Percentiles rank a stretch among this genome's conserved stretches.
These are phyloP conservation scores for Scedosporium minutisporum DNA, from an alignment of 2,329 filamentous ascomycete species.

Conservation along the genomic window DNA sequence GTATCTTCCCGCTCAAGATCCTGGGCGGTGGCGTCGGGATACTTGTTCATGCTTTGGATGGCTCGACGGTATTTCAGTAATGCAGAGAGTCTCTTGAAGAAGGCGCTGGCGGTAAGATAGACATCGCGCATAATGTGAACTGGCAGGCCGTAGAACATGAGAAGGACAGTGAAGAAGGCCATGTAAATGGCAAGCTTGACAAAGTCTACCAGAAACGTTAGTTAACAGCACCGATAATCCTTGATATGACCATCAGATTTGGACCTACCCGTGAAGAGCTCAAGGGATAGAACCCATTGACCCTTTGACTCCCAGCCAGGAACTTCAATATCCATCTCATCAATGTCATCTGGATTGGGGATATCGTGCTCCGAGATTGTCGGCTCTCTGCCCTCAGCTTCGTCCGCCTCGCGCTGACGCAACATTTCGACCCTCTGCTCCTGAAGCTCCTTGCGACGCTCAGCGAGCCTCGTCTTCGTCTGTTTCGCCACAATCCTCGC, in stretches of 20 bases:
- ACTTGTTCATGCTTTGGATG: constrained; percentile 87
- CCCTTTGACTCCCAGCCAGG: constrained; percentile 96
- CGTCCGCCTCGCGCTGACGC: constrained; percentile 36
- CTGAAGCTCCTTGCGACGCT: constrained; percentile 58
- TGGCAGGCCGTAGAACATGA: constrained; percentile 88
- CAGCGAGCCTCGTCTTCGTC: constrained; percentile 57
- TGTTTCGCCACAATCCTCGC: constrained; percentile 66
- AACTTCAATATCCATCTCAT: constrained; percentile 91
- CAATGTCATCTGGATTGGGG: constrained; percentile 63
- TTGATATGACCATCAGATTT: background rate
- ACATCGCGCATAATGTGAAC: constrained; percentile 96
- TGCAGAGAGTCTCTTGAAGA: constrained; percentile 80
- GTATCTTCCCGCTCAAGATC: constrained; percentile 82
- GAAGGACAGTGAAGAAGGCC: constrained; percentile 84
- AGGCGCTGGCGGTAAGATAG: constrained; percentile 86
- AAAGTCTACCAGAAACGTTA: constrained; percentile 51
- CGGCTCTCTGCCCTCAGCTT: constrained; percentile 27
- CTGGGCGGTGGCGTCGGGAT: constrained; percentile 80
- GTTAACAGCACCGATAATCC: background rate
- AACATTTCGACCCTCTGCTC: constrained; percentile 45
- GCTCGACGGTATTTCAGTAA: constrained; percentile 85
- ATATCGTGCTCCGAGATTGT: constrained; percentile 47
- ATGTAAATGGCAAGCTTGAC: constrained; percentile 84
- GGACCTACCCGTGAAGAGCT: constrained; percentile 65
- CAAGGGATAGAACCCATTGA: constrained; percentile 80